phyloP scores from a whole-genome alignment of 139 green algal species.

The Desmodesmus armatus region DNA sequence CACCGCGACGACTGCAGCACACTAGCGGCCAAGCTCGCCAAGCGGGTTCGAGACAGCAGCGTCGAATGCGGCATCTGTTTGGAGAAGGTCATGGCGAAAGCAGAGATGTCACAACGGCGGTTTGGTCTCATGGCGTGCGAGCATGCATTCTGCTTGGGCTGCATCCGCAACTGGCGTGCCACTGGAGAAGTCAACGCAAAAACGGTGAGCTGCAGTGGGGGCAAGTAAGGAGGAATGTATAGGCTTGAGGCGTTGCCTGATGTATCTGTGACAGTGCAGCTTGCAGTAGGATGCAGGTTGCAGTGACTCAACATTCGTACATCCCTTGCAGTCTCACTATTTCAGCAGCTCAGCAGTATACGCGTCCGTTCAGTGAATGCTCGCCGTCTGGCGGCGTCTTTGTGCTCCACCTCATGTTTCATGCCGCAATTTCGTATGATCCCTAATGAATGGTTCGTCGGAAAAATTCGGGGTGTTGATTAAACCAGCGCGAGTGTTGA shows the following conservation, averaged over 20 bases:
- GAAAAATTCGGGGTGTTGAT: too few species aligned
- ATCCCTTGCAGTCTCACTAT: too few species aligned
- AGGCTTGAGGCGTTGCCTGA: too few species aligned
- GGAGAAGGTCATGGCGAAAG: conserved; percentile 74
- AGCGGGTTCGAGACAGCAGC: conserved; percentile 49
- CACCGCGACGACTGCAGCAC: conserved; percentile 68
- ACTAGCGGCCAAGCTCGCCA: conserved; percentile 62
- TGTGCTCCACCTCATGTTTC: too few species aligned
- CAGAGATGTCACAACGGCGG: conserved; percentile 50
- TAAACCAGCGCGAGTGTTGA: too few species aligned
- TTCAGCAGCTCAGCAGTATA: too few species aligned
- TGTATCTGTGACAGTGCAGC: too few species aligned
- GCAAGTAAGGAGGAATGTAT: background rate
- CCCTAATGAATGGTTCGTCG: too few species aligned
- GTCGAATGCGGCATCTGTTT: conserved; percentile 88
- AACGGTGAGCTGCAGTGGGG: conserved; percentile 60
- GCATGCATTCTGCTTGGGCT: conserved; percentile 88
- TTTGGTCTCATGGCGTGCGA: conserved; percentile 90
- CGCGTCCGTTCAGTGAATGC: too few species aligned
- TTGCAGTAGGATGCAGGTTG: too few species aligned
- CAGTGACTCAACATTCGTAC: background rate
- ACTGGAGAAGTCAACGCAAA: conserved; percentile 64
- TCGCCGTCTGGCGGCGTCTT: too few species aligned
- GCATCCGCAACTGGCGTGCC: conserved; percentile 85
- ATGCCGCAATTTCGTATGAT: too few species aligned